These are phyloP conservation scores for Saccharomyces pastorianus DNA, from an alignment of 1,139 yeast species.

Conservation along the genomic window DNA sequence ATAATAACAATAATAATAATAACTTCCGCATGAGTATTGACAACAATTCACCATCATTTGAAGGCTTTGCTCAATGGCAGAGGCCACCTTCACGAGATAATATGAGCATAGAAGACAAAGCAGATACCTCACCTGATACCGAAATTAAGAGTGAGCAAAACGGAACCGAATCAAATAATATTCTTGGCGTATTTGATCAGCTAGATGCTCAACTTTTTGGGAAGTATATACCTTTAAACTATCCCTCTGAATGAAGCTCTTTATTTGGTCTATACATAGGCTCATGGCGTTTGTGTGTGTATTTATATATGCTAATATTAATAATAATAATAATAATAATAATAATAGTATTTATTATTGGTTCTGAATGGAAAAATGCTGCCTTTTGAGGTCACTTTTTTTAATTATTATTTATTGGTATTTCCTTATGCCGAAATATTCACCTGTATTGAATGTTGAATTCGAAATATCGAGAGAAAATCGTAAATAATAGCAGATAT, in stretches of 20 bases:
- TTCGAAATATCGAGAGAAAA: not conserved
- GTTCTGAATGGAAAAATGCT: not conserved
- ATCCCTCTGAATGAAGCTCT: not conserved
- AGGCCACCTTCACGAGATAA: slow-evolving; percentile 1
- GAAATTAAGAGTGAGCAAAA: not conserved
- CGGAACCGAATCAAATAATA: slow-evolving; percentile 35
- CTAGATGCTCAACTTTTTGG: slow-evolving; percentile 81
- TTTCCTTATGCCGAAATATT: not conserved
- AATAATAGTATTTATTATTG: not conserved
- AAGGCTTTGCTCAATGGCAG: not conserved
- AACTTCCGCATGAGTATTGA: not conserved
- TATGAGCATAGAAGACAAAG: not conserved
- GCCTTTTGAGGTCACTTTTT: not conserved
- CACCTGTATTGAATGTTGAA: not conserved
- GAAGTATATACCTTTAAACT: slow-evolving; percentile 48
- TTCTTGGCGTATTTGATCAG: slow-evolving; percentile 78
- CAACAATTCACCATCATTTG: not conserved
- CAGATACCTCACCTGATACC: not conserved
- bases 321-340: not conserved
- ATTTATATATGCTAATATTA: not conserved
- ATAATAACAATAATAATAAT: not conserved
- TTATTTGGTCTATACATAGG: not conserved
- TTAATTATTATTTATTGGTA: not conserved
- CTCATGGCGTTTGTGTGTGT: not conserved
- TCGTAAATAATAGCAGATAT: not conserved